These are phyloP conservation scores for Penicillium sp. DNA, from an alignment of 2,329 filamentous ascomycete genomes.

Conservation along the genomic window DNA sequence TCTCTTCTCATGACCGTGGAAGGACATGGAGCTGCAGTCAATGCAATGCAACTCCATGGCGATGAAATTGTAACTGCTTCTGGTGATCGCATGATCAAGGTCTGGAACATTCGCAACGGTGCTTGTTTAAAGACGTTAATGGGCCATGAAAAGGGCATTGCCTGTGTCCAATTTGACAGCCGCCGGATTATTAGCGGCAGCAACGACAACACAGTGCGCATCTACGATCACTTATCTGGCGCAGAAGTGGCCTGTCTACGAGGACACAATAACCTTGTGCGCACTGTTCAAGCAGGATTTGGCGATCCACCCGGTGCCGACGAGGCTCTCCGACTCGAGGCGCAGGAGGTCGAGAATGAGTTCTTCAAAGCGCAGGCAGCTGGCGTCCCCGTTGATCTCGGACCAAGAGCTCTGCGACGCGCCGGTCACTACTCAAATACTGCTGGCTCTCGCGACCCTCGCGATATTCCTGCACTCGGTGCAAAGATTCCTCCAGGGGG, in stretches of 20 bases:
- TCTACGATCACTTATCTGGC: conserved; percentile 82
- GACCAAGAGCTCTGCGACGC: conserved; percentile 50
- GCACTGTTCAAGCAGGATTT: conserved; percentile 93
- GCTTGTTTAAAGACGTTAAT: conserved; percentile 73
- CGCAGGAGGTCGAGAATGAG: conserved; percentile 67
- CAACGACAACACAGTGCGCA: conserved; percentile 92
- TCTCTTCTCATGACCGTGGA: conserved; percentile 74
- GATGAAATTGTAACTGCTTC: conserved; percentile 91
- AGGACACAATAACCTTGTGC: conserved; percentile 79
- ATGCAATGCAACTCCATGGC: conserved; percentile 86
- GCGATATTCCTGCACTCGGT: conserved; percentile 72
- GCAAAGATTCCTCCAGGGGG: conserved; percentile 88
- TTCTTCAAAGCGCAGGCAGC: conserved; percentile 62
- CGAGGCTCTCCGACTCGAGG: conserved; percentile 70
- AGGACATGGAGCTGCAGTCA: conserved; percentile 88
- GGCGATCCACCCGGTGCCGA: conserved; percentile 80
- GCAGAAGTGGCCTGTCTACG: conserved; percentile 85
- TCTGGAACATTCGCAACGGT: conserved; percentile 87
- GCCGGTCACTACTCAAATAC: conserved; percentile 55
- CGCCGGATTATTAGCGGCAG: conserved; percentile 92
- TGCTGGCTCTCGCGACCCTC: conserved; percentile 70
- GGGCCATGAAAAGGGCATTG: conserved; percentile 92
- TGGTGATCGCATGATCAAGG: conserved; percentile 87
- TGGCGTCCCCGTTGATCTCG: conserved; percentile 42
- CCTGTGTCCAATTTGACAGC: conserved; percentile 95